These are phyloP conservation scores for Phytomonas sp. DNA, from an alignment of 208 protist species.

Conservation along the genomic window DNA sequence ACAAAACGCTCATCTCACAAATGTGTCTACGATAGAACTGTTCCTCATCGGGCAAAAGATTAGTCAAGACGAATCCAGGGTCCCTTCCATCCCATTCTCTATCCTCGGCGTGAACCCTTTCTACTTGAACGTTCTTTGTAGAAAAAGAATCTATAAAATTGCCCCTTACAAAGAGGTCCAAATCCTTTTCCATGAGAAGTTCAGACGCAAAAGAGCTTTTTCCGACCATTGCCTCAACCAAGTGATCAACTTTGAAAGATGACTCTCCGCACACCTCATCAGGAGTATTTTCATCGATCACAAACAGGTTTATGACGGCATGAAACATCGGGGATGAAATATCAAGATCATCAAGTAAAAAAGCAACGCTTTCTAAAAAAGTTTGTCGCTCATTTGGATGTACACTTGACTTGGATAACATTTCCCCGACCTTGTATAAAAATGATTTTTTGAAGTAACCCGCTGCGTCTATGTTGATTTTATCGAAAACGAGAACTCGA, in stretches of 20 bases:
- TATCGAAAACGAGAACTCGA: not conserved
- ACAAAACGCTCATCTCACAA: constrained; percentile 1
- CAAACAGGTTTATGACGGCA: not conserved
- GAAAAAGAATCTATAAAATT: not conserved
- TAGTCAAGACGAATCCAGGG: not conserved
- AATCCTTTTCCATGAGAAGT: not conserved
- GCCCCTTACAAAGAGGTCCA: not conserved
- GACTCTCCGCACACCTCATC: not conserved
- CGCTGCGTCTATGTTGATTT: not conserved
- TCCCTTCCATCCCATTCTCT: not conserved
- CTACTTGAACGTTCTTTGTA: not conserved
- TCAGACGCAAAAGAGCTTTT: not conserved
- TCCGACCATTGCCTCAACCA: not conserved
- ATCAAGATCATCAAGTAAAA: not conserved
- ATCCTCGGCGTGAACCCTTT: not conserved
- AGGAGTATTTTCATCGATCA: not conserved
- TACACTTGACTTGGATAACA: not conserved
- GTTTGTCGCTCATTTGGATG: not conserved
- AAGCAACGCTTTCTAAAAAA: constrained; percentile 1
- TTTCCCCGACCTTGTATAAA: not conserved
- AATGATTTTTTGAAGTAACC: not conserved
- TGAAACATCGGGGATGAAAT: not conserved
- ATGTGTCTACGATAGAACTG: not conserved
- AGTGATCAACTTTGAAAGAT: not conserved
- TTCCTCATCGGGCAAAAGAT: not conserved